These are phyloP conservation scores for Echria macrotheca DNA, from an alignment of 495 filamentous ascomycete genomes.

Conservation along the genomic window DNA sequence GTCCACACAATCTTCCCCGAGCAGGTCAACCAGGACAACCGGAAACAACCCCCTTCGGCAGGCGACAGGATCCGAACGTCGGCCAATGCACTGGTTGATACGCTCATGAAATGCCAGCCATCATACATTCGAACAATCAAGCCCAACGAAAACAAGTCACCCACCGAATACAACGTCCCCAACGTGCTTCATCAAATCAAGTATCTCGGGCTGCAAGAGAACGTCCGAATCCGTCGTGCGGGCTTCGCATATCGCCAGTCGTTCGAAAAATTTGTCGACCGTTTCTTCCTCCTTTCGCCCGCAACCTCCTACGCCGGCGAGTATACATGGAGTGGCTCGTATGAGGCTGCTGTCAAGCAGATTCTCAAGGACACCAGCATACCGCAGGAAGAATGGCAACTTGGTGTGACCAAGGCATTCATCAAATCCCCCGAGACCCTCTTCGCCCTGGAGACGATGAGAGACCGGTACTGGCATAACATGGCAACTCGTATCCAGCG, in stretches of 20 bases:
- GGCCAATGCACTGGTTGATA: constrained; percentile 91
- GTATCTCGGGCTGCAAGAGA: constrained; percentile 97
- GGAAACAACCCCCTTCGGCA: constrained; percentile 86
- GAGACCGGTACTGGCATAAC: constrained; percentile 97
- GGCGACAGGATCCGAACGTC: constrained; percentile 97
- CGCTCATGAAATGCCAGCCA: constrained; percentile 93
- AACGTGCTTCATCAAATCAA: constrained; percentile 99
- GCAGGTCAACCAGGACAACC: constrained; percentile 93
- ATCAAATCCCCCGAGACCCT: constrained; percentile 98
- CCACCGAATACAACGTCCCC: constrained; percentile 79
- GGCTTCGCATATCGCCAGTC: constrained; percentile 97
- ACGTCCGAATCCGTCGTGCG: constrained; percentile 93
- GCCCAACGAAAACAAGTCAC: constrained; percentile 97
- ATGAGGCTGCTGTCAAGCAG: constrained; percentile 80
- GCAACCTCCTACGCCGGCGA: constrained; percentile 94
- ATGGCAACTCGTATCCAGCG: constrained; percentile 98
- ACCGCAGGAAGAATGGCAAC: constrained; percentile 90
- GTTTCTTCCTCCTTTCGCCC: constrained; percentile 92
- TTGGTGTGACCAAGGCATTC: constrained; percentile 95
- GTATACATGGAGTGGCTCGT: constrained; percentile 89
- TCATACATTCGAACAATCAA: constrained; percentile 99
- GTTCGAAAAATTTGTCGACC: constrained; percentile 96
- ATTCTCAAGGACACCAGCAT: constrained; percentile 96
- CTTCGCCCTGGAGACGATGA: constrained; percentile 96
- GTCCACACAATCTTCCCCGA: constrained; percentile 85